Evolutionary conservation across 495 filamentous ascomycete species (phyloP).

Genomic region (Cenococcum geophilum): DNA sequence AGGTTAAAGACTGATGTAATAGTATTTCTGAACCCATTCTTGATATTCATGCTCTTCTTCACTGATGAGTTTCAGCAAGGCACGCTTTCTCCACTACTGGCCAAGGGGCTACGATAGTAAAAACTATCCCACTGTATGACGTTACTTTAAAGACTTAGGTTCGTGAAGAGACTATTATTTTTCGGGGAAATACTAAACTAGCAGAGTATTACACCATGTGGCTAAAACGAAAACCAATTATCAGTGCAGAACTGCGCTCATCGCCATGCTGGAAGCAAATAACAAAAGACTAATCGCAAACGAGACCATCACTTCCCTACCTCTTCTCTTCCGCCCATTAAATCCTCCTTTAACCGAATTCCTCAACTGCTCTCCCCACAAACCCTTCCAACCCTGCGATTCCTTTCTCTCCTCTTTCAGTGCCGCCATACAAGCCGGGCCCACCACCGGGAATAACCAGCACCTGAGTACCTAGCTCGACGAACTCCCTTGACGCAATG

Average conservation of each 20-base stretch:
- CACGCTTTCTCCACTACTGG: too few species aligned
- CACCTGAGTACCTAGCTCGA: slow-evolving; percentile 72
- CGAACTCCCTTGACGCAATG: slow-evolving; percentile 71
- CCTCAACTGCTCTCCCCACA: slow-evolving; percentile 56
- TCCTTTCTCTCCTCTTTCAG: slow-evolving; percentile 51
- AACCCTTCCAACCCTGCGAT: slow-evolving; percentile 59
- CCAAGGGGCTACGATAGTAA: too few species aligned
- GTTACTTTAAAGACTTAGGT: too few species aligned
- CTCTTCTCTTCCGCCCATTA: neutral
- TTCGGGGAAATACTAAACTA: too few species aligned
- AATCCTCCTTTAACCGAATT: slow-evolving; percentile 22
- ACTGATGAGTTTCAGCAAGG: too few species aligned
- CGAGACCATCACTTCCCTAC: neutral
- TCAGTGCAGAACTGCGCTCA: neutral
- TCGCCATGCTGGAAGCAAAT: too few species aligned
- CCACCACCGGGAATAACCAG: slow-evolving; percentile 66
- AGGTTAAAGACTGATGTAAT: too few species aligned
- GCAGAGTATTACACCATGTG: too few species aligned
- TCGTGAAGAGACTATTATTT: too few species aligned
- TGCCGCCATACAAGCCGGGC: slow-evolving; percentile 42
- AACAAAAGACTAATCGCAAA: neutral
- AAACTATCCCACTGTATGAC: too few species aligned
- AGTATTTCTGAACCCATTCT: too few species aligned
- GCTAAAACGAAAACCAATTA: neutral
- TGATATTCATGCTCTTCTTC: too few species aligned